phyloP scores from a whole-genome alignment of 306 rosid species.

The Ormosia semicastrata region DNA sequence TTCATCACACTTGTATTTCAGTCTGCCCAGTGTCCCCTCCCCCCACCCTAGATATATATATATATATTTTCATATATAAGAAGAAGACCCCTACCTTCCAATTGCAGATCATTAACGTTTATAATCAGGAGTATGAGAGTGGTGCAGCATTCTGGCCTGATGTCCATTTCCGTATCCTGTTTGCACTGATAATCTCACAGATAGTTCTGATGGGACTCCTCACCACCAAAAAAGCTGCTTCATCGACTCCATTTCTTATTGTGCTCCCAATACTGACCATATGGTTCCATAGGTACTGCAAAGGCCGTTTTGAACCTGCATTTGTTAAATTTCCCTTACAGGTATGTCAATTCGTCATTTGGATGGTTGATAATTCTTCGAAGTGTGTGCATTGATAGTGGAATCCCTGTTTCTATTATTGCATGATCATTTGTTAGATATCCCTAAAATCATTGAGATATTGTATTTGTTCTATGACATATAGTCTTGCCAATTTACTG shows the following conservation, averaged over 20 bases:
- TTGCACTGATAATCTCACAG: conserved; percentile 67
- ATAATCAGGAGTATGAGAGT: conserved; percentile 80
- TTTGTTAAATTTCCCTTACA: conserved; percentile 67
- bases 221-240: conserved; percentile 57
- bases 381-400: not conserved
- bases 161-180: conserved; percentile 67
- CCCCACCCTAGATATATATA: too few relatives aligned
- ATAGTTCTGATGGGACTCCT: conserved; percentile 65
- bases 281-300: conserved; percentile 61
- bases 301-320: conserved; percentile 80
- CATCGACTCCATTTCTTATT: conserved; percentile 71
- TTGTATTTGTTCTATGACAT: not conserved
- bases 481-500: not conserved
- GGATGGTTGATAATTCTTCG: not conserved
- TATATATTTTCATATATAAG: not conserved
- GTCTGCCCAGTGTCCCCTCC: too few relatives aligned
- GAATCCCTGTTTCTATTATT: not conserved
- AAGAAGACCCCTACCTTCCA: not conserved
- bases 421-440: not conserved
- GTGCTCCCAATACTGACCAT: conserved; percentile 74
- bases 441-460: not conserved
- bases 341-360: conserved; percentile 32
- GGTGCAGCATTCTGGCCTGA: conserved; percentile 94
- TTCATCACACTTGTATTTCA: not conserved
- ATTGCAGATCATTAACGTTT: conserved; percentile 84